Percentiles rank a stretch among this genome's conserved stretches.
These are phyloP conservation scores for Periglandula ipomoeae DNA, from an alignment of 2,329 filamentous ascomycete species.

Conservation along the genomic window DNA sequence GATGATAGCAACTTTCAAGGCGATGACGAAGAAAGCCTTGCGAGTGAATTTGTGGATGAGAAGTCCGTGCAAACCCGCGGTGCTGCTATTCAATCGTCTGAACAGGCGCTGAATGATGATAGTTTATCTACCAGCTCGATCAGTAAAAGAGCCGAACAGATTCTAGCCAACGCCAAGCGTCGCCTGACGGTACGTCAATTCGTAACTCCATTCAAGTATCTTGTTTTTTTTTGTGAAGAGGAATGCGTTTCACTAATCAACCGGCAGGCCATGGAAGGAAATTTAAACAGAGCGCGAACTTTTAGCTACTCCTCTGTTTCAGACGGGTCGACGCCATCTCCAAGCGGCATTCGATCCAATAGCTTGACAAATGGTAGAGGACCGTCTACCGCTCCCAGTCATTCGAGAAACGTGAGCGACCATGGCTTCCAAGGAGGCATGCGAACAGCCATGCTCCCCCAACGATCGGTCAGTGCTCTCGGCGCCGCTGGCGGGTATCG, in stretches of 20 bases:
- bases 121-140: constrained; percentile 64
- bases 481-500: constrained; percentile 50
- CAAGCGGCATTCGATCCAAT: constrained; percentile 23
- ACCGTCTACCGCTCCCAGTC: constrained; percentile 11
- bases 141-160: constrained; percentile 77
- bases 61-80: constrained; percentile 19
- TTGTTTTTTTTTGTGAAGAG: neutral
- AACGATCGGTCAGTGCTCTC: constrained; percentile 56
- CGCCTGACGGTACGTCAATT: constrained; percentile 63
- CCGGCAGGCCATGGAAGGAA: constrained; percentile 81
- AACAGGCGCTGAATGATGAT: constrained; percentile 33
- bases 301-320: constrained; percentile 38
- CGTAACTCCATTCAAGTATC: neutral
- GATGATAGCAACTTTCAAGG: constrained; percentile 58
- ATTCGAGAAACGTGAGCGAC: constrained; percentile 25
- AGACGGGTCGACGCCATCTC: constrained; percentile 42
- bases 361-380: constrained; percentile 13
- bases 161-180: constrained; percentile 86
- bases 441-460: constrained; percentile 28
- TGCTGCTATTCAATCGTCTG: constrained; percentile 9
- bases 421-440: constrained; percentile 17
- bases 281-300: constrained; percentile 69
- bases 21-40: constrained; percentile 58
- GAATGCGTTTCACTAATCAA: neutral
- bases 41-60: constrained; percentile 45